Conservation (phyloP, 345 rosid species). For the Arabis alpina region DNA sequence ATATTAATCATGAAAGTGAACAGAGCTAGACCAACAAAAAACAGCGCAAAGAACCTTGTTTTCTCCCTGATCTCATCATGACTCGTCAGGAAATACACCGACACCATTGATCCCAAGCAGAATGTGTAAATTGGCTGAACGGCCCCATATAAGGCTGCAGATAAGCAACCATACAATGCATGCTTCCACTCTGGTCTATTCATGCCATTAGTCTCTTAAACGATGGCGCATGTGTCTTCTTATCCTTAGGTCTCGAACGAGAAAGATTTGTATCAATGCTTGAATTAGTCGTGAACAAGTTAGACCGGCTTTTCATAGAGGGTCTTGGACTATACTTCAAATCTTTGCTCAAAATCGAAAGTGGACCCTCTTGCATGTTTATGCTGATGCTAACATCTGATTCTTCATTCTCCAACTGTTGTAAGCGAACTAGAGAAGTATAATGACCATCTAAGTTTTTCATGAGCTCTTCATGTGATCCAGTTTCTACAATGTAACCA, state of each 20-base stretch:
- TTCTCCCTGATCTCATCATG: conserved; percentile 53
- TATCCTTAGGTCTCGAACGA: conserved; percentile 11
- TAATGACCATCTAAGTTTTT: conserved; percentile 71
- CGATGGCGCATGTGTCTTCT: conserved; percentile 50
- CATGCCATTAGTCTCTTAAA: conserved; percentile 60
- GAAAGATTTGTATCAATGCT: conserved; percentile 6
- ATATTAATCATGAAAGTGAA: conserved; percentile 48
- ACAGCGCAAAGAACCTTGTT: conserved; percentile 48
- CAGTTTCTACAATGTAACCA: conserved; percentile 76
- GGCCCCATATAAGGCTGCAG: conserved; percentile 58
- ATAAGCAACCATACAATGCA: conserved; percentile 50
- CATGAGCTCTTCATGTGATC: conserved; percentile 72
- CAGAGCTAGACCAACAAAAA: conserved; percentile 51
- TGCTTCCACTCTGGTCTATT: conserved; percentile 74
- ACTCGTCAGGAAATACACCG: conserved; percentile 48
- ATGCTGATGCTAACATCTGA: conserved; percentile 32
- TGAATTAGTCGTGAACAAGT: conserved; percentile 32
- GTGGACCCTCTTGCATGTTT: too few relatives aligned
- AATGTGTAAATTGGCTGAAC: conserved; percentile 55
- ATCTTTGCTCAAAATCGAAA: too few relatives aligned
- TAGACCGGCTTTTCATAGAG: conserved; percentile 50
- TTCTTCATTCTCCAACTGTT: conserved; percentile 45
- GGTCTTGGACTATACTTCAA: conserved; percentile 44
- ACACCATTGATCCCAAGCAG: conserved; percentile 56
- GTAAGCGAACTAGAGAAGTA: conserved; percentile 65